These are phyloP conservation scores for Sporothrix globosa DNA, from an alignment of 2,329 filamentous ascomycete genomes.

Conservation along the genomic window DNA sequence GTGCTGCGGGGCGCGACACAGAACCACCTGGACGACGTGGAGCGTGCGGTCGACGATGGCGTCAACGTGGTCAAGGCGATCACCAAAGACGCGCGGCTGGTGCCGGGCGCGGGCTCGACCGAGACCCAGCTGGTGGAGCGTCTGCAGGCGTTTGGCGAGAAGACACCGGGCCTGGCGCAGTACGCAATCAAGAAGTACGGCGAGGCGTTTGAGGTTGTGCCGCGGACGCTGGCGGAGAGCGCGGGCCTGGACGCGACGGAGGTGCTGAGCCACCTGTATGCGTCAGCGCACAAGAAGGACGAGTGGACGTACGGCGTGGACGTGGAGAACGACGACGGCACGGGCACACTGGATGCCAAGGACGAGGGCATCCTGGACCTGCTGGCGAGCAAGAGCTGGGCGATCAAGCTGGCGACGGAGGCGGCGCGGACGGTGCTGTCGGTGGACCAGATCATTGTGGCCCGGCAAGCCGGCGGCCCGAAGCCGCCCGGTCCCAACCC, in stretches of 20 bases:
- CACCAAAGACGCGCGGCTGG: constrained; percentile 86
- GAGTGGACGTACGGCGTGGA: constrained; percentile 93
- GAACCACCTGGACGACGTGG: constrained; percentile 96
- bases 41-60: constrained; percentile 95
- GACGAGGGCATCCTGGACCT: constrained; percentile 91
- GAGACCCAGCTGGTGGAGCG: constrained; percentile 93
- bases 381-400: constrained; percentile 90
- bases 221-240: constrained; percentile 89
- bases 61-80: constrained; percentile 99
- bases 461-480: constrained; percentile 92
- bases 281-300: constrained; percentile 86
- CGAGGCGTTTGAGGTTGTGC: constrained; percentile 96
- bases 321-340: constrained; percentile 82
- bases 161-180: constrained; percentile 88
- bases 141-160: constrained; percentile 87
- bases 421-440: constrained; percentile 90
- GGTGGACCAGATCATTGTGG: constrained; percentile 98
- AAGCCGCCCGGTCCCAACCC: constrained; percentile 96
- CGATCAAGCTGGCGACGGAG: constrained; percentile 95
- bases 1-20: constrained; percentile 95
- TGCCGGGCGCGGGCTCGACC: constrained; percentile 91
- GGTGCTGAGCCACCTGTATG: constrained; percentile 87
- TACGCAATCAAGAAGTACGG: constrained; percentile 98
- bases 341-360: constrained; percentile 81
- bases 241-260: constrained; percentile 97